Base-by-base conservation (phyloP, 1,139 yeast genomes). In the Trichomonascaceae sp. region DNA sequence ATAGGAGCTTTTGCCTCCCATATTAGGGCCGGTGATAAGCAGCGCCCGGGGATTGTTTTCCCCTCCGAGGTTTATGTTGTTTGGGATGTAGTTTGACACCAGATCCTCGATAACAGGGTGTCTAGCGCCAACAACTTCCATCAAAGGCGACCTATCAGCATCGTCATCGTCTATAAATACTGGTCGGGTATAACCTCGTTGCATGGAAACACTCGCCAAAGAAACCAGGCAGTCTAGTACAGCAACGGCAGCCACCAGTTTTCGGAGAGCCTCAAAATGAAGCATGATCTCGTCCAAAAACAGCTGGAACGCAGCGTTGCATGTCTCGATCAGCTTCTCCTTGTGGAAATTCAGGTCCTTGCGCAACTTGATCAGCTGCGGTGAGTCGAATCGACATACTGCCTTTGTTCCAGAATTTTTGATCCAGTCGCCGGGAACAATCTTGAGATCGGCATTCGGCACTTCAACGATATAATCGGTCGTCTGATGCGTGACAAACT, bases 1-100 rank as follows among this genome's bases (percentile, higher is more conserved):
- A 47, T 71, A 72, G 0, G 79, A 71, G n/a, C 79, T 72, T 47
- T 76, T 76, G 2, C 85, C 85, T 4, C 85, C 85, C 85, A 76
- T 76, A 42, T 76, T 76, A 0, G 85, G 81, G 0, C 82, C 82
- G 0, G 85, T 76, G 17, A 80, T 67, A 6, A 82, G 65, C 42
- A 79, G 57, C 2, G 47, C 44, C 26, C 80, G 57, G 11, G 23
- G 23, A 15, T 68, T 61, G 1, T 59, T 52, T 31, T 60, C 54
- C 11, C 57, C 52, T 3, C 61, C 46, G 60, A 82, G 67, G 2
- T 53, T 38, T 5, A 79, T 68, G 43, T 76, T 74, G 49, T 87
- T 89, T 2, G 94, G 68, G 4, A 87, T 82, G 51, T 76, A 81
- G 27, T 59, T 59, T 2, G 42, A 34, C 14, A 66, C 46, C 27